Percentiles rank a stretch among this genome's conserved stretches.
phyloP scores from a whole-genome alignment of 2,329 filamentous ascomycete genomes.

The Spiromastix sp. region DNA sequence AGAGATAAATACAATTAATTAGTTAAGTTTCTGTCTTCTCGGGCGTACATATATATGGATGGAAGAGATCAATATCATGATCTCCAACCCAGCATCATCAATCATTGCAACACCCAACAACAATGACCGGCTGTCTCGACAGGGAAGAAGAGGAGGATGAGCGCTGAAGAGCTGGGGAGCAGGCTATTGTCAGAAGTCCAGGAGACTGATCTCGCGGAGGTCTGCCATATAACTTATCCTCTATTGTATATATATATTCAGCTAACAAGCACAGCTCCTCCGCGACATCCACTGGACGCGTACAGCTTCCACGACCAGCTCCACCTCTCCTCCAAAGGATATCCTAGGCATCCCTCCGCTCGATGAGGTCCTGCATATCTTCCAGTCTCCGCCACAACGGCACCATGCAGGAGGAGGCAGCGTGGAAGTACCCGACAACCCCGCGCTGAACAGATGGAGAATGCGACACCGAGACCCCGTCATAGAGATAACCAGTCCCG shows the following conservation, averaged over 20 bases:
- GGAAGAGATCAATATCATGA: too few species aligned
- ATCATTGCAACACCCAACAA: too few species aligned
- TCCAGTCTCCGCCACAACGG: slow-evolving; percentile 17
- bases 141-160: slow-evolving; percentile 4
- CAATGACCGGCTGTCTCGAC: neutral
- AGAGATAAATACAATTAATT: too few species aligned
- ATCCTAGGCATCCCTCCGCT: slow-evolving; percentile 37
- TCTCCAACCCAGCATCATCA: too few species aligned
- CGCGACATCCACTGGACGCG: slow-evolving; percentile 21
- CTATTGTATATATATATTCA: slow-evolving; percentile 5
- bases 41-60: too few species aligned
- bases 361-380: slow-evolving; percentile 33
- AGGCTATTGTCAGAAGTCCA: slow-evolving; percentile 43
- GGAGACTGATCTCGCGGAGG: slow-evolving; percentile 41
- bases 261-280: slow-evolving; percentile 27
- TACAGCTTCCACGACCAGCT: neutral
- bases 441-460: neutral
- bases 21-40: too few species aligned
- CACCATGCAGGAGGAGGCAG: slow-evolving; percentile 7
- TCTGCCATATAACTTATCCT: slow-evolving; percentile 20
- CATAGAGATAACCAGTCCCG: slow-evolving; percentile 44
- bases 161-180: slow-evolving; percentile 31
- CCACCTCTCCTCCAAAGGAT: slow-evolving; percentile 11
- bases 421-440: slow-evolving; percentile 3
- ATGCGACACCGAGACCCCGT: slow-evolving; percentile 23